A percentile compares a stretch with the other conserved stretches of the same genome.
phyloP scores from a whole-genome alignment of 75 land plant species.

The Cunninghamia lanceolata region DNA sequence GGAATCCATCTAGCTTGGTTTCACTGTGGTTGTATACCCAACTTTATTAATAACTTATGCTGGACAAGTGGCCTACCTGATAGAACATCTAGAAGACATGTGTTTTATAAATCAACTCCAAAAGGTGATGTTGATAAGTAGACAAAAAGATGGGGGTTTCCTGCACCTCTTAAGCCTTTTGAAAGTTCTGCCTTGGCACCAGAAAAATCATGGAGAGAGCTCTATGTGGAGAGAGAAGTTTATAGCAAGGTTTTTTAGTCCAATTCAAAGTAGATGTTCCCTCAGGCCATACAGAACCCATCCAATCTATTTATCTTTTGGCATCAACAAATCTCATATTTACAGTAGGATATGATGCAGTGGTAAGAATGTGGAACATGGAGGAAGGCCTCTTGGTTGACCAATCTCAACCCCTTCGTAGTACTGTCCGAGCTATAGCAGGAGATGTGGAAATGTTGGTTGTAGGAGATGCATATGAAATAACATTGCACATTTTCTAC shows the following conservation, averaged over 20 bases:
- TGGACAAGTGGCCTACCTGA: too few relatives aligned
- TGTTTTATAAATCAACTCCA: too few relatives aligned
- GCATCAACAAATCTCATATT: conserved; percentile 71
- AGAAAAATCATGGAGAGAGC: conserved; percentile 74
- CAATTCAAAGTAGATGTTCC: conserved; percentile 60
- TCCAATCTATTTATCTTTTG: conserved; percentile 73
- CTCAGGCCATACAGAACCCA: conserved; percentile 81
- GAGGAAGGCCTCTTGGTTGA: conserved; percentile 73
- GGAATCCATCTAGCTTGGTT: too few relatives aligned
- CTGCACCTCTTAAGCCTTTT: conserved; percentile 21
- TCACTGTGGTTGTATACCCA: too few relatives aligned
- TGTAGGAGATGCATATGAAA: too few relatives aligned
- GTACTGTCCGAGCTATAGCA: conserved; percentile 80
- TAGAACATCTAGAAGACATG: too few relatives aligned
- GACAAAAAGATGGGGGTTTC: conserved; percentile 95
- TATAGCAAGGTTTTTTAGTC: conserved; percentile 79
- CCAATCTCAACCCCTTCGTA: conserved; percentile 63
- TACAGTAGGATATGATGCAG: conserved; percentile 82
- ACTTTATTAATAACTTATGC: too few relatives aligned
- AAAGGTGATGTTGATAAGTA: too few relatives aligned
- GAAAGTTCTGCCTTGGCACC: conserved; percentile 17
- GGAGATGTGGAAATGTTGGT: conserved; percentile 76
- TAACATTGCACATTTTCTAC: too few relatives aligned
- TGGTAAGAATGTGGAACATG: conserved; percentile 87
- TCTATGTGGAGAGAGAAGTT: conserved; percentile 84